These are phyloP conservation scores for Solanum paucissectum DNA, from an alignment of 257 asterid species.

Conservation along the genomic window DNA sequence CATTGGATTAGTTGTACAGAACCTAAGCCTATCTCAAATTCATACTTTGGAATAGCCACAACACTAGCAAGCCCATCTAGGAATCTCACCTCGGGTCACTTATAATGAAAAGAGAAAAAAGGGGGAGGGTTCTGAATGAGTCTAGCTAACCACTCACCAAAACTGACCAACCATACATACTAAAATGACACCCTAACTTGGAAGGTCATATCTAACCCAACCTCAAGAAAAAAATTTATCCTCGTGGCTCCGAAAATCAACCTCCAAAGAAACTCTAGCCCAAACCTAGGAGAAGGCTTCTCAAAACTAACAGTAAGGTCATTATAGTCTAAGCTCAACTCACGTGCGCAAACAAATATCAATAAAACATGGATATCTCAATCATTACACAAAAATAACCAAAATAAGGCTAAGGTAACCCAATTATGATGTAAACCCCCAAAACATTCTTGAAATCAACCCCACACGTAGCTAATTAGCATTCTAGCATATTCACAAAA, in stretches of 20 bases:
- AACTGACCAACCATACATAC: background rate
- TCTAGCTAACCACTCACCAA: background rate
- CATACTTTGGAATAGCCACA: background rate
- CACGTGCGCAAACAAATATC: background rate
- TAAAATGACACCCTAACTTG: background rate
- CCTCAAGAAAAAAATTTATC: background rate
- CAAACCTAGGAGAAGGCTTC: background rate
- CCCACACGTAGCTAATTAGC: background rate
- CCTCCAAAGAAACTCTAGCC: background rate
- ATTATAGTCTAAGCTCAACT: background rate
- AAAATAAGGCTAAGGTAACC: too few species aligned
- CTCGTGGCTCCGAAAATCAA: background rate
- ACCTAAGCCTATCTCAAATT: background rate
- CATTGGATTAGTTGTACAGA: too few species aligned
- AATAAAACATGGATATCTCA: background rate
- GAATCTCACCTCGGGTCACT: background rate
- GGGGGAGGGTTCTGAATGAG: background rate
- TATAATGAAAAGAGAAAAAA: background rate
- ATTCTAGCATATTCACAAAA: background rate
- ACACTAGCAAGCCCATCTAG: background rate
- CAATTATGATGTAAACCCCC: background rate
- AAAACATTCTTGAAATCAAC: background rate
- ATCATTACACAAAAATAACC: background rate
- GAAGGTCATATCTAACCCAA: background rate
- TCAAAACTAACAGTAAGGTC: background rate